Conservation (phyloP, 148 eudicot species). For the Suaeda aralocaspica region DNA sequence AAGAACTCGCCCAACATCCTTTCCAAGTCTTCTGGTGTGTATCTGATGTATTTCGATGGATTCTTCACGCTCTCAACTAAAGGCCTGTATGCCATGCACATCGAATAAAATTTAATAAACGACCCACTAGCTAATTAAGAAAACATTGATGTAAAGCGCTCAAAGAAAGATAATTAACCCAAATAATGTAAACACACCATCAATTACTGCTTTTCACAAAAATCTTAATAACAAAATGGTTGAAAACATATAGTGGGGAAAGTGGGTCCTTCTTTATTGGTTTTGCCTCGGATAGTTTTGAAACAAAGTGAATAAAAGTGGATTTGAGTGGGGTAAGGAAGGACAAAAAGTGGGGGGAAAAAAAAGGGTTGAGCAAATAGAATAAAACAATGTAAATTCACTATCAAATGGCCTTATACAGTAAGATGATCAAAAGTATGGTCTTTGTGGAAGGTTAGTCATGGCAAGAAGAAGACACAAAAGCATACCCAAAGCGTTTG, state of each 20-base stretch:
- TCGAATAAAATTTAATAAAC: not conserved
- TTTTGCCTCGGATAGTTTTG: too few species aligned
- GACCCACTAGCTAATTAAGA: not conserved
- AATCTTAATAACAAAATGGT: too few species aligned
- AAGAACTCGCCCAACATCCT: conserved; percentile 95
- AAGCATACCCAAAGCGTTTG: conserved; percentile 78
- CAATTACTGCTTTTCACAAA: too few species aligned
- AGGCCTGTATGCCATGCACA: conserved; percentile 38
- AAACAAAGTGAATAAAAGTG: too few species aligned
- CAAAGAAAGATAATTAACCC: too few species aligned
- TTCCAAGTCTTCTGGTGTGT: conserved; percentile 85
- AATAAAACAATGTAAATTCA: too few species aligned
- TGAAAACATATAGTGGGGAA: too few species aligned
- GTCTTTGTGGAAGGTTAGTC: not conserved
- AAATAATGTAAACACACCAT: too few species aligned
- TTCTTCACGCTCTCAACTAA: conserved; percentile 86
- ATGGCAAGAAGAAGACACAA: not conserved
- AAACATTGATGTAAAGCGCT: not conserved
- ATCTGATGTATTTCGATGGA: conserved; percentile 80
- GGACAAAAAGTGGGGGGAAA: not conserved
- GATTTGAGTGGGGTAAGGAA: too few species aligned
- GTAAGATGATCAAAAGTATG: not conserved
- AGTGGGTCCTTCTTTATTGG: too few species aligned
- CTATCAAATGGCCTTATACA: too few species aligned
- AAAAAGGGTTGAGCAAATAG: not conserved